Evolutionary conservation across 257 asterid genomes (phyloP).

Genomic region (Solanum phureja): DNA sequence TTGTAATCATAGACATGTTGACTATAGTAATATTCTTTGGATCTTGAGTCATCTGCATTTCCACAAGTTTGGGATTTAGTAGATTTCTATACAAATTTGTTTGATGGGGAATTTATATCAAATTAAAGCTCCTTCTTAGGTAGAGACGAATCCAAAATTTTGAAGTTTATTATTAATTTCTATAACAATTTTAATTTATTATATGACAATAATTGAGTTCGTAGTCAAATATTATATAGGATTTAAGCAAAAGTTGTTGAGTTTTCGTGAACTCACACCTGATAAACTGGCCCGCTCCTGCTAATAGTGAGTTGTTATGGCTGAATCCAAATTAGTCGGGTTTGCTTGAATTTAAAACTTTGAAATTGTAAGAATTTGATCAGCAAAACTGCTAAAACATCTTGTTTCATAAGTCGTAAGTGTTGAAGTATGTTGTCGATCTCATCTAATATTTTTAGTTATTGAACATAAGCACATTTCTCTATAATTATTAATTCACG

Average conservation of each 20-base stretch:
- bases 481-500: not conserved
- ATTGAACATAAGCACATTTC: not conserved
- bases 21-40: not conserved
- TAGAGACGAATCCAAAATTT: not conserved
- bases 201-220: not conserved
- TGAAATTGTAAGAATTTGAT: not conserved
- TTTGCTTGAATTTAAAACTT: not conserved
- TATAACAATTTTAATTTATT: not conserved
- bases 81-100: not conserved
- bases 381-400: not conserved
- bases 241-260: not conserved
- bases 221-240: not conserved
- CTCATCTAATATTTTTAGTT: not conserved
- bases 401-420: not conserved
- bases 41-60: not conserved
- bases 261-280: not conserved
- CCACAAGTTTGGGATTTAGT: not conserved
- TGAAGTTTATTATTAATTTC: not conserved
- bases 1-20: not conserved
- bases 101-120: not conserved
- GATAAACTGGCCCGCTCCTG: not conserved
- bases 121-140: not conserved
- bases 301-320: not conserved
- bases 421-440: not conserved
- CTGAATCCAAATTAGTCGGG: not conserved